phyloP scores from a whole-genome alignment of 495 filamentous ascomycete species.

The Penicillium daleae region DNA sequence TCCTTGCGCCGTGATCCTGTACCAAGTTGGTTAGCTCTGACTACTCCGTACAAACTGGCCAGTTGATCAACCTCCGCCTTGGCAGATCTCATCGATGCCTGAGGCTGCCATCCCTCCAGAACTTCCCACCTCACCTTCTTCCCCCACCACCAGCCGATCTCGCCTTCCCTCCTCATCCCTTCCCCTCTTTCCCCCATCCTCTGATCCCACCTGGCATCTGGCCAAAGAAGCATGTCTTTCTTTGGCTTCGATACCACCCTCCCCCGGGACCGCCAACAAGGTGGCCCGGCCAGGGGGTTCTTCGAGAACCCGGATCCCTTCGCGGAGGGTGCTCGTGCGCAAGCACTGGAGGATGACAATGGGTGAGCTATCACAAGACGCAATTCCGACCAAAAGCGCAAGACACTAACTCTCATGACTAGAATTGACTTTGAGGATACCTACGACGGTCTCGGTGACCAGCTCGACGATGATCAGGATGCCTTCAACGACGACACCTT shows the following conservation, averaged over 20 bases:
- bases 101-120: slow-evolving; percentile 22
- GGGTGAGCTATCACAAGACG: slow-evolving; percentile 60
- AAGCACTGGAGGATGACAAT: slow-evolving; percentile 65
- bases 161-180: slow-evolving; percentile 19
- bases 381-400: not conserved
- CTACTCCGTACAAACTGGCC: not conserved
- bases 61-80: slow-evolving; percentile 6
- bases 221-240: slow-evolving; percentile 67
- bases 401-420: not conserved
- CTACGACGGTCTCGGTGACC: slow-evolving; percentile 92
- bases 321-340: slow-evolving; percentile 68
- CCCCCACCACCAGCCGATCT: slow-evolving; percentile 13
- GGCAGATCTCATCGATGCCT: slow-evolving; percentile 11
- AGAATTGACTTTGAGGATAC: slow-evolving; percentile 96
- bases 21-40: not conserved
- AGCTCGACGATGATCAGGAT: slow-evolving; percentile 90
- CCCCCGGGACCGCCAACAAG: slow-evolving; percentile 57
- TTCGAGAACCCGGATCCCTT: slow-evolving; percentile 86
- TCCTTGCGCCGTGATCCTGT: not conserved
- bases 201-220: slow-evolving; percentile 16
- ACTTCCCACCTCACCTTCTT: slow-evolving; percentile 20
- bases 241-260: slow-evolving; percentile 80
- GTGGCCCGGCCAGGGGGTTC: slow-evolving; percentile 65
- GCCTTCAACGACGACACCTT: slow-evolving; percentile 99
- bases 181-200: slow-evolving; percentile 16